Base-by-base conservation (phyloP, 768 basidiomycete species). In the Nidularia pulvinata region DNA sequence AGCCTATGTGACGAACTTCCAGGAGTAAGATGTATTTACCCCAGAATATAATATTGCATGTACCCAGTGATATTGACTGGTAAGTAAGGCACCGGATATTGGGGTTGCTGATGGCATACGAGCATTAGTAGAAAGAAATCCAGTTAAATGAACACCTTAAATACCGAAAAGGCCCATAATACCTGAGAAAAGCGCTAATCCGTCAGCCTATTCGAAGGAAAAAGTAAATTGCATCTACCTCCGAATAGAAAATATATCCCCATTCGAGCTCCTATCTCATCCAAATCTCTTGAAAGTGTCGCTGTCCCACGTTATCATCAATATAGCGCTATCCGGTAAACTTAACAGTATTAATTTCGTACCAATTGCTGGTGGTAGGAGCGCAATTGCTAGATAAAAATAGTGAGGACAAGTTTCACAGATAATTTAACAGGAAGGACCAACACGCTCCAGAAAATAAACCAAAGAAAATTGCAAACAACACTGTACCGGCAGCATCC, bases 241-340 rank as follows among this genome's bases (percentile, higher is more conserved):
- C 77, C 75, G 36, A 73, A 69, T 3, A 74, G 74, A 58, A 78
- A 83, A 56, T 73, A 74, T 33, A 84, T 69, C 5, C 82, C 80
- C 62, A 85, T 66, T 14, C 81, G 70, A 19, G 75, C 75, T 44
- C 85, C 85, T n/a, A 85, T 74, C 60, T 85, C 82, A 1, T 74
- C 67, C 33, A 79, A 65, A 33, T 74, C 71, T 14, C 61, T 64
- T 0, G 83, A 76, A 7, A 81, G 68, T 6, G 71, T 65, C 4
- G 71, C 68, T 10, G 83, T 60, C 61, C 67, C 1, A 81, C 78
- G 0, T 62, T 44, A 80, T 65, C 13, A 83, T 68, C 35, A 71
- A 75, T 5, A 69, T 65, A 57, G 72, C 75, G 75, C 37, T 36
- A 54, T 53, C 36, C 58, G 55, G 3, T 58, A 59, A 25, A 68